Evolutionary conservation across 163 green algal species (phyloP).

Genomic region (Coccomyxa subellipsoidea): DNA sequence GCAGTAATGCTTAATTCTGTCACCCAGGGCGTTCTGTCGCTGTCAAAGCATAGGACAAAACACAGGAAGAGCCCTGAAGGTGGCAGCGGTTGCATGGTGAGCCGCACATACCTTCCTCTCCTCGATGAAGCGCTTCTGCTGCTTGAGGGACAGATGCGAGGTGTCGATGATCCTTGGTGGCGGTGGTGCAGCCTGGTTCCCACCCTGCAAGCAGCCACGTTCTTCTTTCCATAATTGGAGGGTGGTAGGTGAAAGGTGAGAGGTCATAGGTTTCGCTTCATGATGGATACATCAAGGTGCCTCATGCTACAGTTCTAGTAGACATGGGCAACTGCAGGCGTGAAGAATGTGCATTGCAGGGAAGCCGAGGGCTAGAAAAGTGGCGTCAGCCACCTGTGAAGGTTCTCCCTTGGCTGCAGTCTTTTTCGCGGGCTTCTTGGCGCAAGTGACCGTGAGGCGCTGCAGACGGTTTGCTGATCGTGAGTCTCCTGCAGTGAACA

Average conservation of each 20-base stretch:
- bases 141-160: slow-evolving; percentile 8
- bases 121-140: slow-evolving; percentile 5
- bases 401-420: not conserved
- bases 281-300: no score
- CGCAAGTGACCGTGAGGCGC: not conserved
- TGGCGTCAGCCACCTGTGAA: not conserved
- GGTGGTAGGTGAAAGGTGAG: no score
- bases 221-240: no score
- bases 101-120: slow-evolving; percentile 3
- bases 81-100: no score
- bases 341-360: no score
- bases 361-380: not conserved
- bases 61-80: no score
- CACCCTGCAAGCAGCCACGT: not conserved
- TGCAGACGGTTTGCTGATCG: not conserved
- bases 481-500: not conserved
- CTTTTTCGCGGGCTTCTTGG: not conserved
- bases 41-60: no score
- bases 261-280: no score
- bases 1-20: no score
- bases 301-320: no score
- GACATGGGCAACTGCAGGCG: no score
- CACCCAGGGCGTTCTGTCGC: no score
- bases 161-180: slow-evolving; percentile 11
- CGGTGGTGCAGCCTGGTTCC: not conserved